Evolutionary conservation across 1,139 yeast genomes (phyloP), one percentile per base, ranked within the genome.

Genomic region (Kodamaea arcana): DNA sequence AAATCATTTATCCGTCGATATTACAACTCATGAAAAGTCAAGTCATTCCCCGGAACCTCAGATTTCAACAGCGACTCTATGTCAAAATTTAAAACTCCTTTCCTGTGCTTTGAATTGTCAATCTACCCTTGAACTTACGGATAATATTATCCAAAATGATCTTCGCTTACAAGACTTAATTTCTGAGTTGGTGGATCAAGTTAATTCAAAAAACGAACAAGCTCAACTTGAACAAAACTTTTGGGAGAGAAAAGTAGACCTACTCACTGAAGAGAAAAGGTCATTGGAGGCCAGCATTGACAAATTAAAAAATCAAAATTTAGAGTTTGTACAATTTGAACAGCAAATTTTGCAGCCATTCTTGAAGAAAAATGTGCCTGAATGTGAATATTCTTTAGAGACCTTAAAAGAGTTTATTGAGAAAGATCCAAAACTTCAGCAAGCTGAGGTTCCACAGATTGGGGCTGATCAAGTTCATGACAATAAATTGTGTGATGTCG

Each of bases 281-380:
- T 25, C 17, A 13, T 4, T 13, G 17, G 10, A 12, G 9, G 7
- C 28, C 11, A 11, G 11, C 11, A 5, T 25, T 12, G 28, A 25
- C 9, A 25, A 25, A 8, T 25, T 14, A 14, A 9, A 13, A 14
- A 11, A 25, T 13, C 6, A 10, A 24, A 10, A 14, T 12, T 7
- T n/a, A 21, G 9, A 26, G 26, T 27, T 22, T 15, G 10, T 15
- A 10, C 11, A 10, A 10, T 35, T 35, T 13, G 38, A 35, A 24
- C 28, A 24, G 7, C 11, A 18, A 4, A 21, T 35, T 32, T 35
- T 32, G 39, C 39, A 32, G 32, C 39, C 39, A 32, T 29, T 32
- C 23, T 15, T 25, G 27, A 24, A 14, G 22, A 21, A 4, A 17
- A 18, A 15, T 4, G 28, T 10, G 12, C 12, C 32, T 3, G 9